Base-by-base conservation (phyloP, 768 basidiomycete genomes). In the Serendipita sp. region DNA sequence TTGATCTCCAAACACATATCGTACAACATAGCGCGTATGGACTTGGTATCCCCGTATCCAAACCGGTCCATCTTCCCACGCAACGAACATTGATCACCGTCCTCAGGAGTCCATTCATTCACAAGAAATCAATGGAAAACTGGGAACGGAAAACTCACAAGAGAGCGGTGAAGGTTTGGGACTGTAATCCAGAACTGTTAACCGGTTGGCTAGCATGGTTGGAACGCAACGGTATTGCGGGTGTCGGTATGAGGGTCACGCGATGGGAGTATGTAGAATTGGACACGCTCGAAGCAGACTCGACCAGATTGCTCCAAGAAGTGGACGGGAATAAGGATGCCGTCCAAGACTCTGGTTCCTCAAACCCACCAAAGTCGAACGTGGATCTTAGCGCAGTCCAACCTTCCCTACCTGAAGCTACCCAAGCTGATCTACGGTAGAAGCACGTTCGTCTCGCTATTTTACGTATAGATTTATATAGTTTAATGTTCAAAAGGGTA, bases 41-140 rank as follows among this genome's bases (percentile, higher is more conserved):
- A 0, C 80, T 98, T 45, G 87, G 82, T 16, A 88, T 95, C 48
- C 91, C 93, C 1, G 77, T 80, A 37, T 85, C 89, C 2, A 77
- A 79, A 16, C 78, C 84, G 10, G 78, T 79, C 13, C 74, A 75
- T 3, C 81, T 95, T 0, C 92, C 91, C 0, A 89, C 81, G 2
- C 78, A 85, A 67, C 86, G 88, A 50, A 77, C 80, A 3, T 75
- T 96, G 8, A 91, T 89, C 85, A 96, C 95, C 0, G 93, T 96
- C 16, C 78, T 80, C 6, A 82, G 86, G 40, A 81, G 83, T 2
- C 94, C 95, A 8, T 98, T 98, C 71, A 85, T 82, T 3, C 87
- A 94, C 73, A 98, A 98, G 71, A 96, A 95, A 74, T 77, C 81
- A 16, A 93, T 97, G 74, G 93, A 98, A 77, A 98, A 97, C 74